Conservation (phyloP, 768 basidiomycete genomes). For the Russula sp. region DNA sequence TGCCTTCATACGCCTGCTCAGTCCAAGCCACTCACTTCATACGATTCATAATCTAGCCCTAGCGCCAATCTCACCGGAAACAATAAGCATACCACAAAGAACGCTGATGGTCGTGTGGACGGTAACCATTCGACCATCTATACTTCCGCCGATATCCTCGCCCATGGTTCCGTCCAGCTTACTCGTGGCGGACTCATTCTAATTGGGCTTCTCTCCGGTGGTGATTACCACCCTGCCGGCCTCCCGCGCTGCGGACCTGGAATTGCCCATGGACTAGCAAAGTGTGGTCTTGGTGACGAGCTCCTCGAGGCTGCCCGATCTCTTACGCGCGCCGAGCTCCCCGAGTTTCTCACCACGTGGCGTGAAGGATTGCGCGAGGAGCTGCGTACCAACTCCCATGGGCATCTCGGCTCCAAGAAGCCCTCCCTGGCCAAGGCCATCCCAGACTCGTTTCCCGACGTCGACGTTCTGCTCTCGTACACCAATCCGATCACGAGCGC, state of each 20-base stretch:
- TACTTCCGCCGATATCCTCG: slow-evolving; percentile 32
- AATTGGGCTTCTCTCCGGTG: slow-evolving; percentile 80
- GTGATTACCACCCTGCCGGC: slow-evolving; percentile 78
- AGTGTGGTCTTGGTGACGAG: slow-evolving; percentile 71
- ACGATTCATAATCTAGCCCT: slow-evolving; percentile 35
- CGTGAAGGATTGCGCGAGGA: slow-evolving; percentile 52
- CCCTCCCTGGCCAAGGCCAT: slow-evolving; percentile 56
- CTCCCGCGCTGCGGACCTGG: slow-evolving; percentile 58
- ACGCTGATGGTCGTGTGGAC: slow-evolving; percentile 63
- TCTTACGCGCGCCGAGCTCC: slow-evolving; percentile 35
- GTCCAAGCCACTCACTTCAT: not conserved
- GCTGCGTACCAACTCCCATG: slow-evolving; percentile 60
- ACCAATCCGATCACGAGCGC: slow-evolving; percentile 70
- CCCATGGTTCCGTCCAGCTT: slow-evolving; percentile 44
- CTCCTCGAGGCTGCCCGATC: slow-evolving; percentile 53
- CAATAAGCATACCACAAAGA: slow-evolving; percentile 50
- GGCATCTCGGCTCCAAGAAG: slow-evolving; percentile 56
- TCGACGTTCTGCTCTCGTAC: slow-evolving; percentile 73
- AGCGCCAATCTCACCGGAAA: slow-evolving; percentile 71
- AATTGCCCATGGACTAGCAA: slow-evolving; percentile 71
- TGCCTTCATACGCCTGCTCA: not conserved
- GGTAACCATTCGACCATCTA: slow-evolving; percentile 55
- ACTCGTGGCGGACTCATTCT: slow-evolving; percentile 65
- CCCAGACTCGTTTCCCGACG: slow-evolving; percentile 59
- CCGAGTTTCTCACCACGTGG: slow-evolving; percentile 56